Conservation (phyloP, 2,329 filamentous ascomycete species). For the Cucurbitaria berberidis region DNA sequence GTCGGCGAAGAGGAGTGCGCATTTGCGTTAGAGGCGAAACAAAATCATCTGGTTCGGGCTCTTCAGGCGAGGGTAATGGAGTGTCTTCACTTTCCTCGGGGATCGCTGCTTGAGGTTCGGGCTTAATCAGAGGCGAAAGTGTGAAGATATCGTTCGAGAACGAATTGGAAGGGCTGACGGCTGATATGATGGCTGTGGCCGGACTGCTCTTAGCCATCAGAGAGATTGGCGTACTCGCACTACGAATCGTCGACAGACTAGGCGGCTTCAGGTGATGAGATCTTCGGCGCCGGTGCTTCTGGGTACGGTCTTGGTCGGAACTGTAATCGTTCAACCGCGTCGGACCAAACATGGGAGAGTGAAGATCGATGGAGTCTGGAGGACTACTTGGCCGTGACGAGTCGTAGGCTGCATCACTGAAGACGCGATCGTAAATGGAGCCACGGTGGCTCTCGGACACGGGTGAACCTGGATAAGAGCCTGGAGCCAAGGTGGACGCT, state of each 20-base stretch:
- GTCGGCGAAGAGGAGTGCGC: slow-evolving; percentile 63
- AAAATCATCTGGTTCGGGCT: slow-evolving; percentile 39
- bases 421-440: slow-evolving; percentile 77
- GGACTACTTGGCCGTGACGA: slow-evolving; percentile 82
- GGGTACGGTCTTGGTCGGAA: slow-evolving; percentile 20
- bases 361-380: slow-evolving; percentile 66
- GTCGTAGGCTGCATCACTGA: slow-evolving; percentile 64
- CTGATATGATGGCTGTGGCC: slow-evolving; percentile 40
- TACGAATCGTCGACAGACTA: slow-evolving; percentile 37
- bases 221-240: slow-evolving; percentile 41
- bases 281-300: slow-evolving; percentile 26
- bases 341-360: slow-evolving; percentile 66
- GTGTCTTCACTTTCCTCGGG: slow-evolving; percentile 45
- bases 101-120: slow-evolving; percentile 39
- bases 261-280: slow-evolving; percentile 41
- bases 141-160: slow-evolving; percentile 39
- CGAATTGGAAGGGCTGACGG: slow-evolving; percentile 40
- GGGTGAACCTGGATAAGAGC: slow-evolving; percentile 83
- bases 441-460: slow-evolving; percentile 72
- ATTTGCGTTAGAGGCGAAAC: slow-evolving; percentile 41
- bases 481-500: slow-evolving; percentile 67
- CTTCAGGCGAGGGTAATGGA: slow-evolving; percentile 14
- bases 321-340: slow-evolving; percentile 29
- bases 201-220: slow-evolving; percentile 44
- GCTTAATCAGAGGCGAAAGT: slow-evolving; percentile 31